Conservation (phyloP, 1,284 basidiomycete species). For the Marasmius oreades region DNA sequence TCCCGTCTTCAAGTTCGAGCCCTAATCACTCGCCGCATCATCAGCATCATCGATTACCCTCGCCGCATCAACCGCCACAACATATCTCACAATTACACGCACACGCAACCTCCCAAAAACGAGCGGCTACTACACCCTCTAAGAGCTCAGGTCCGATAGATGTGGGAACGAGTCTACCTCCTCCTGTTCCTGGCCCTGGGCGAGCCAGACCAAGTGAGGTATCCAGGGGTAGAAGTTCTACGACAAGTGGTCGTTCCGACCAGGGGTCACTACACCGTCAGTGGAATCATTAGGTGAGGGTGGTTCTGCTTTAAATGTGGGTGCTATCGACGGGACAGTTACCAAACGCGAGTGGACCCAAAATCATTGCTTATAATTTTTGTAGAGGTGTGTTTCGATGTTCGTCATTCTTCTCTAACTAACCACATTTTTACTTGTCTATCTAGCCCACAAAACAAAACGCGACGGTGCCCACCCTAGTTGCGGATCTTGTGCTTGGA, state of each 20-base stretch:
- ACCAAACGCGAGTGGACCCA: neutral
- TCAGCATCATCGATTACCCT: neutral
- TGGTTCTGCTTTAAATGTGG: neutral
- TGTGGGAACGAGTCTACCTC: neutral
- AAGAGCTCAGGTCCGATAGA: neutral
- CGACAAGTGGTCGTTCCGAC: neutral
- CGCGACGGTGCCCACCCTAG: constrained; percentile 78
- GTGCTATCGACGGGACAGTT: neutral
- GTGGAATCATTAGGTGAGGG: neutral
- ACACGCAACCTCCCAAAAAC: neutral
- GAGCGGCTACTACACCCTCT: neutral
- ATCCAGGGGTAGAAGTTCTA: neutral
- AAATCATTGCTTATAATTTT: constrained; percentile 78
- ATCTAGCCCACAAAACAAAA: constrained; percentile 74
- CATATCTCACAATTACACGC: neutral
- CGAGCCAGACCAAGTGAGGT: neutral
- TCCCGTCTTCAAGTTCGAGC: neutral
- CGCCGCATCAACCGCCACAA: neutral
- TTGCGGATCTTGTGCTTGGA: constrained; percentile 76
- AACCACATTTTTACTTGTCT: constrained; percentile 8
- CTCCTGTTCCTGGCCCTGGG: neutral
- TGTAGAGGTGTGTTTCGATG: constrained; percentile 60
- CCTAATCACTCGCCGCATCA: neutral
- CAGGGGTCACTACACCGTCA: neutral
- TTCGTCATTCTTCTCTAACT: constrained; percentile 10